A percentile compares a stretch with the other conserved stretches of the same genome.
These are phyloP conservation scores for Marasmius sp. DNA, from an alignment of 1,284 basidiomycete genomes.

Conservation along the genomic window DNA sequence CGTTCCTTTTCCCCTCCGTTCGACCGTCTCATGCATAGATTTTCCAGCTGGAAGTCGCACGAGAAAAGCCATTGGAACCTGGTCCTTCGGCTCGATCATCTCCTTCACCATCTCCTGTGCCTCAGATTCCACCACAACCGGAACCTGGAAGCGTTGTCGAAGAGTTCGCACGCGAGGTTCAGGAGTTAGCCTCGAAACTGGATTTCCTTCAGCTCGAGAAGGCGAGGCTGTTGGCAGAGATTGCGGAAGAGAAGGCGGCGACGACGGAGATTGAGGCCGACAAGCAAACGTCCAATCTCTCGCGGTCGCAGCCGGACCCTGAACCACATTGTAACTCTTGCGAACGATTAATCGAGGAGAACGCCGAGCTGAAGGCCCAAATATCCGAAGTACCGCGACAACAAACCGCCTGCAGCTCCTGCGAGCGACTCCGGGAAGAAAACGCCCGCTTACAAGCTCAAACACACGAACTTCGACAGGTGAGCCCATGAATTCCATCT, in stretches of 20 bases:
- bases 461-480: not conserved
- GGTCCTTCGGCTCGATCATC: not conserved
- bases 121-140: not conserved
- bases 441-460: not conserved
- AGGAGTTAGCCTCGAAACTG: not conserved
- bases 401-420: not conserved
- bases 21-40: not conserved
- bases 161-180: not conserved
- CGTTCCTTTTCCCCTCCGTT: not conserved
- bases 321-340: too few species aligned
- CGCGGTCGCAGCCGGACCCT: too few species aligned
- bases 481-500: not conserved
- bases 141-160: not conserved
- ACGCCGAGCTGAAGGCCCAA: not conserved
- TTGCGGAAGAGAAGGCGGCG: not conserved
- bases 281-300: not conserved
- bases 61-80: not conserved
- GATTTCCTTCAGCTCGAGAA: not conserved
- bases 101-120: not conserved
- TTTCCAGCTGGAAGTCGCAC: not conserved
- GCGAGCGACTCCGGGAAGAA: not conserved
- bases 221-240: not conserved
- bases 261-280: not conserved
- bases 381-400: not conserved
- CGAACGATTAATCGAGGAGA: not conserved